Base-by-base conservation (phyloP, 768 basidiomycete species). In the Trametes gibbosa region DNA sequence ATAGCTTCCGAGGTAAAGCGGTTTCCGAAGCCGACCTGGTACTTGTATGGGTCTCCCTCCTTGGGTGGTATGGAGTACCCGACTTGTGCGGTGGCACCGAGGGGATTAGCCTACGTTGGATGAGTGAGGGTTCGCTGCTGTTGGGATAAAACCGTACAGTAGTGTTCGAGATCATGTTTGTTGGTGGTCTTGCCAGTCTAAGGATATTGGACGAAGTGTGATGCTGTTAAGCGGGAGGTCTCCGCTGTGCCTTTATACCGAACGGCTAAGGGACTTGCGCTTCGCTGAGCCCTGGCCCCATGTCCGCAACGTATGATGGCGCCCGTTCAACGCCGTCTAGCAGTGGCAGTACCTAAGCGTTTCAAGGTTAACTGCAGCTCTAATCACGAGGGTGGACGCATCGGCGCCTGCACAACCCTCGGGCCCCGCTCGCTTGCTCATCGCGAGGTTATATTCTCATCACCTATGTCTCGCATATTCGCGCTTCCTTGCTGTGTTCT, bases 11-110 rank as follows among this genome's bases (percentile, higher is more conserved):
- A 79, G 10, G 79, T 81, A 63, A 84, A 84, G 8, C 75, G 73
- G 56, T 84, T 84, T 2, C 82, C 83, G 54, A 85, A 84, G 6
- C 84, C 83, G 7, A 80, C 76, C 63, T 84, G 82, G 63, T 86
- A 84, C 21, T 64, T 64, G 67, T 85, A 84, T 0, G 83, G 83
- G 58, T 85, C 84, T 43, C 75, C 70, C 43, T 76, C 73, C 13
- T 71, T 67, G 5, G 79, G 67, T 21, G 60, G 58, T 3, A 77
- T 77, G 7, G 72, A 56, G 60, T 76, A 80, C 1, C 77, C 62
- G 13, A 68, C 59, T 55, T 70, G 71, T 25, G 80, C 80, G 39
- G 79, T 74, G 6, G 78, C 76, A 50, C 76, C 63, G 25, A 50
- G 37, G 10, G 37, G 57, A 19, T 47, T 60, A 39, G 43, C 32